phyloP scores from a whole-genome alignment of 768 basidiomycete genomes.

The Mycena indigotica region DNA sequence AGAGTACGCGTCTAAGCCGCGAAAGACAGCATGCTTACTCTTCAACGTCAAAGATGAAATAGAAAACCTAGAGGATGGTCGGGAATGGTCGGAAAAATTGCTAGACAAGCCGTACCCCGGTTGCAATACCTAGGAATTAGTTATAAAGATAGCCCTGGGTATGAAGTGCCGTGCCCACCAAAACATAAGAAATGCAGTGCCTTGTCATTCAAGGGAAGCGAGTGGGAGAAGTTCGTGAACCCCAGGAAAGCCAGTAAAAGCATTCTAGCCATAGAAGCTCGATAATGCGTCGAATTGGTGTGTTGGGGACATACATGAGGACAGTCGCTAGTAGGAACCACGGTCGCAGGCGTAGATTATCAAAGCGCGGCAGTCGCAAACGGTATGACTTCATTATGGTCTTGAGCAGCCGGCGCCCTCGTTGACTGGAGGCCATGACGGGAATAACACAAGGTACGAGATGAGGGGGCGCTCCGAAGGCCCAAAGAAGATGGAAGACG shows the following conservation, averaged over 20 bases:
- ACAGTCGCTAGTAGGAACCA: slow-evolving; percentile 81
- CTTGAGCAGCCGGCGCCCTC: slow-evolving; percentile 49
- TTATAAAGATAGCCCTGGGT: slow-evolving; percentile 59
- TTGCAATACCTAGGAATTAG: slow-evolving; percentile 74
- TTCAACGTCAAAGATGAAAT: slow-evolving; percentile 86
- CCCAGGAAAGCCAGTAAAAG: slow-evolving; percentile 72
- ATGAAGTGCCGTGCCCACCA: slow-evolving; percentile 23
- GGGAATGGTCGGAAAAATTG: background rate
- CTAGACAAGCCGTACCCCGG: slow-evolving; percentile 34
- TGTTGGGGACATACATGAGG: slow-evolving; percentile 36
- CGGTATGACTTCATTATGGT: slow-evolving; percentile 73
- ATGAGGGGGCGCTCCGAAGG: too few species aligned
- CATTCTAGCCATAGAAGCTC: slow-evolving; percentile 43
- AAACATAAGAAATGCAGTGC: slow-evolving; percentile 80
- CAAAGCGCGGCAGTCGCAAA: slow-evolving; percentile 63
- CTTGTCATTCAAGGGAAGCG: slow-evolving; percentile 77
- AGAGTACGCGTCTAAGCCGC: background rate
- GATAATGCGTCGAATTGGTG: background rate
- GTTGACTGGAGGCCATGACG: slow-evolving; percentile 32
- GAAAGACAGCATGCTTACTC: slow-evolving; percentile 51
- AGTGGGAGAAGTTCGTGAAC: slow-evolving; percentile 67
- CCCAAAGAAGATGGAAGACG: too few species aligned
- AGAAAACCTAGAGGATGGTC: slow-evolving; percentile 53
- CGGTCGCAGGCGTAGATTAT: slow-evolving; percentile 72
- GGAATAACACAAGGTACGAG: background rate